Evolutionary conservation across 2,329 filamentous ascomycete genomes (phyloP).

Genomic region (Tolypocladium paradoxum): DNA sequence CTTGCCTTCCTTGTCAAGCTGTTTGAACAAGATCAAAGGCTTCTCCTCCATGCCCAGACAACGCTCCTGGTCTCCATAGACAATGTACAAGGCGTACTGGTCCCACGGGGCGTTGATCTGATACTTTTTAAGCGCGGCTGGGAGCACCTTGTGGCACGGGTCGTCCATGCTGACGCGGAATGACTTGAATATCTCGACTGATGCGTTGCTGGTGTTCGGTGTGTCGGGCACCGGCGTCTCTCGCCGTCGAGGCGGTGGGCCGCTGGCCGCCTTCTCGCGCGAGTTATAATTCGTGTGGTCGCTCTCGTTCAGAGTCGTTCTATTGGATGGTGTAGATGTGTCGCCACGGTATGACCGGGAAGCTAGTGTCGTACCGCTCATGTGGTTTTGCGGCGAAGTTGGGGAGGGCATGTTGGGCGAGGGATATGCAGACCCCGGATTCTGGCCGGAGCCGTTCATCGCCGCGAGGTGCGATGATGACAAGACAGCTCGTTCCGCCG

Average conservation of each 20-base stretch:
- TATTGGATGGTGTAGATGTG: slow-evolving; percentile 39
- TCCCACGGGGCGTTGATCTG: slow-evolving; percentile 98
- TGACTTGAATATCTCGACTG: slow-evolving; percentile 96
- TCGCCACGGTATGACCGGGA: slow-evolving; percentile 51
- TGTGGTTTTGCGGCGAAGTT: slow-evolving; percentile 51
- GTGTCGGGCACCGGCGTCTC: slow-evolving; percentile 54
- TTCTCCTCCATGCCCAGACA: slow-evolving; percentile 88
- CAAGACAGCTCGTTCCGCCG: slow-evolving; percentile 54
- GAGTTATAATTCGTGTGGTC: slow-evolving; percentile 25
- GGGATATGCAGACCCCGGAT: slow-evolving; percentile 41
- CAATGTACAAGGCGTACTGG: slow-evolving; percentile 95
- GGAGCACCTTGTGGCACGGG: slow-evolving; percentile 92
- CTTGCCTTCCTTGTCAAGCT: slow-evolving; percentile 89
- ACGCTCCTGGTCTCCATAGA: slow-evolving; percentile 95
- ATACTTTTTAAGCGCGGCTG: slow-evolving; percentile 92
- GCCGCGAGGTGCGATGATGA: slow-evolving; percentile 61
- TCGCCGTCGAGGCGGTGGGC: slow-evolving; percentile 40
- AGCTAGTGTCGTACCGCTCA: slow-evolving; percentile 45
- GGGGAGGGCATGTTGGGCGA: slow-evolving; percentile 61
- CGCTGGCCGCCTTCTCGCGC: slow-evolving; percentile 16
- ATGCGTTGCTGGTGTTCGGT: slow-evolving; percentile 42
- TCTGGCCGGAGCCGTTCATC: slow-evolving; percentile 53
- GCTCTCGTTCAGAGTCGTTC: slow-evolving; percentile 43
- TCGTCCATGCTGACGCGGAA: slow-evolving; percentile 98
- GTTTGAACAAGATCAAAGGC: slow-evolving; percentile 91